Percentiles rank a stretch among this genome's conserved stretches.
phyloP scores from a whole-genome alignment of 257 asterid species.

The Solanum pennellii region DNA sequence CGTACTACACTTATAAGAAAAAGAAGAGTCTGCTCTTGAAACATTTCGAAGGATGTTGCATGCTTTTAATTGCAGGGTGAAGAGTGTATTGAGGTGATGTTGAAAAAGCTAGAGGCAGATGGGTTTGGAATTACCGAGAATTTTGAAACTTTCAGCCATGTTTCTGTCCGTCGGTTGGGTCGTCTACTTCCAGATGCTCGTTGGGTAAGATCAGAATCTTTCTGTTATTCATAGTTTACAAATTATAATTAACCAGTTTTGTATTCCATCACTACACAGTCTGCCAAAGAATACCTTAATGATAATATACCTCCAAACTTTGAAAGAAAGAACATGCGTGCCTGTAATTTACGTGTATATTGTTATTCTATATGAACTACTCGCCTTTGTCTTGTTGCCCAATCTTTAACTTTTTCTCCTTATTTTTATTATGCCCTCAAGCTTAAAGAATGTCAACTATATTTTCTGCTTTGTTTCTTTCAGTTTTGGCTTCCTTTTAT shows the following conservation, averaged over 20 bases:
- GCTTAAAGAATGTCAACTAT: too few species aligned
- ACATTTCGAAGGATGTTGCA: not conserved
- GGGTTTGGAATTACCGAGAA: slow-evolving; percentile 36
- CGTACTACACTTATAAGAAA: too few species aligned
- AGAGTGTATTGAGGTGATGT: slow-evolving; percentile 42
- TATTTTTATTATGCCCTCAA: too few species aligned
- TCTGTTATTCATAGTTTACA: not conserved
- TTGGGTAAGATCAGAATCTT: slow-evolving; percentile 36
- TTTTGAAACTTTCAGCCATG: too few species aligned
- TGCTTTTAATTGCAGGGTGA: slow-evolving; percentile 39
- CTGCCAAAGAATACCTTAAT: not conserved
- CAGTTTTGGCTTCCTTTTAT: slow-evolving; percentile 73
- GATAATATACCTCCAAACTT: too few species aligned
- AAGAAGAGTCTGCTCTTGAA: not conserved
- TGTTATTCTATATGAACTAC: too few species aligned
- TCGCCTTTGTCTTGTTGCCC: too few species aligned
- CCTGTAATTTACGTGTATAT: too few species aligned
- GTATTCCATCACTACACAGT: not conserved
- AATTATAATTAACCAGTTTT: not conserved
- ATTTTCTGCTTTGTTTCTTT: slow-evolving; percentile 1
- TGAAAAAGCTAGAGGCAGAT: slow-evolving; percentile 27
- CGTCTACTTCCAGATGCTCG: slow-evolving; percentile 84
- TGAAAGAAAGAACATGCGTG: too few species aligned
- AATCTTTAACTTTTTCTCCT: too few species aligned
- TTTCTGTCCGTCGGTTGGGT: slow-evolving; percentile 63